phyloP scores from a whole-genome alignment of 306 rosid genomes.

The Cyclanthera cordifolia region DNA sequence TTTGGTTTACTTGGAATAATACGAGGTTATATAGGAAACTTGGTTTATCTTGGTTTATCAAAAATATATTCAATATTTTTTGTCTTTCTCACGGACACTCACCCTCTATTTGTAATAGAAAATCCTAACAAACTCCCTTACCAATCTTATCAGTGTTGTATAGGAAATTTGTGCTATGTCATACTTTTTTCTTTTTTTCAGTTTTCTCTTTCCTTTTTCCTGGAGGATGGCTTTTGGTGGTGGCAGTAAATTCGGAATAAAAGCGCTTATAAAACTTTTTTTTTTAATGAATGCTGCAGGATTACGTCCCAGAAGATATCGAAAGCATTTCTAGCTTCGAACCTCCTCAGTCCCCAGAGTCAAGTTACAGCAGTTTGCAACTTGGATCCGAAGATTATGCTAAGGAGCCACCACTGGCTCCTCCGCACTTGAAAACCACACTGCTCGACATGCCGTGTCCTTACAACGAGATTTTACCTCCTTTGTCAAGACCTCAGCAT shows the following conservation, averaged over 20 bases:
- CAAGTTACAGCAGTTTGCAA: conserved; percentile 59
- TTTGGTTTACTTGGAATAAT: too few species aligned
- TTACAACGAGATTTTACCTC: conserved; percentile 62
- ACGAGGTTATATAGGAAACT: too few species aligned
- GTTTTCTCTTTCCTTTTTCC: too few species aligned
- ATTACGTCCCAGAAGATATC: conserved; percentile 82
- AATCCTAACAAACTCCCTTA: too few species aligned
- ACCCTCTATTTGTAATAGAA: too few species aligned
- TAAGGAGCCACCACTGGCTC: conserved; percentile 84
- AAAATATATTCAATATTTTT: too few species aligned
- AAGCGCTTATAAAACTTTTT: background rate
- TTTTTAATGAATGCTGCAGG: conserved; percentile 28
- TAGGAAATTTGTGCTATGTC: too few species aligned
- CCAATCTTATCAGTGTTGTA: too few species aligned
- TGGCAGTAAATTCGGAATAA: background rate
- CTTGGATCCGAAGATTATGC: conserved; percentile 76
- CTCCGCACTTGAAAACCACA: conserved; percentile 82
- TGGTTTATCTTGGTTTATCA: too few species aligned
- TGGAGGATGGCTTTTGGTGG: too few species aligned
- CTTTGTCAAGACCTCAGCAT: conserved; percentile 80
- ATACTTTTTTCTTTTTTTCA: too few species aligned
- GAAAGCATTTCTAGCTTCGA: conserved; percentile 83
- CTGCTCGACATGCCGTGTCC: conserved; percentile 68
- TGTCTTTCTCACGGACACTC: too few species aligned
- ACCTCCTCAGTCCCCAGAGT: conserved; percentile 83